phyloP scores from a whole-genome alignment of 257 asterid species.

The Plantago major region DNA sequence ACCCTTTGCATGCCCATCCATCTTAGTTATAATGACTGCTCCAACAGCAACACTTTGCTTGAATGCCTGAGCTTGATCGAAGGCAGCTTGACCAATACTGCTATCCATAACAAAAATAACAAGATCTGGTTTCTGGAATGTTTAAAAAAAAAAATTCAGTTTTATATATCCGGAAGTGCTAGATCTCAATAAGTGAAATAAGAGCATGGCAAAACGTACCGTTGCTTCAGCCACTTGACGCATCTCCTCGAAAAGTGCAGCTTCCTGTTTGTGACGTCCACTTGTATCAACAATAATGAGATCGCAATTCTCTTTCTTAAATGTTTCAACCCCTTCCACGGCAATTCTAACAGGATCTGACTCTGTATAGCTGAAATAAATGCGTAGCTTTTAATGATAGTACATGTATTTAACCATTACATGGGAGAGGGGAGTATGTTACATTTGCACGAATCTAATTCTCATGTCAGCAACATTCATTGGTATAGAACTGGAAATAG shows the following conservation, averaged over 20 bases:
- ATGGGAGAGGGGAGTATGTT: too few species aligned
- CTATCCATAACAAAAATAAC: conserved; percentile 98
- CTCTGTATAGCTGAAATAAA: conserved; percentile 79
- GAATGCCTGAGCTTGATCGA: conserved; percentile 98
- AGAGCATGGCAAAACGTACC: conserved; percentile 30
- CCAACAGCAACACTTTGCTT: conserved; percentile 98
- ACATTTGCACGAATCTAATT: too few species aligned
- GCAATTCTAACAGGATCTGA: conserved; percentile 99
- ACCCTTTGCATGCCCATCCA: conserved; percentile 99
- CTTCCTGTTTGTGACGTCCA: conserved; percentile 99
- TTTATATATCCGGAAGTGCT: too few species aligned
- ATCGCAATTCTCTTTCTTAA: conserved; percentile 86
- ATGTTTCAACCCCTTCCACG: conserved; percentile 90
- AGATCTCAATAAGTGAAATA: background rate
- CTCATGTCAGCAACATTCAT: background rate
- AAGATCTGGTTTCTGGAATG: conserved; percentile 90
- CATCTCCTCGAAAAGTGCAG: conserved; percentile 96
- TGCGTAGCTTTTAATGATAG: background rate
- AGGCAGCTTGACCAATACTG: conserved; percentile 99
- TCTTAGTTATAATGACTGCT: conserved; percentile 93
- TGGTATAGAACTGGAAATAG: background rate
- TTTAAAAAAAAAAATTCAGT: background rate
- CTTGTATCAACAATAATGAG: conserved; percentile 94
- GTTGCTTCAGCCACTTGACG: conserved; percentile 97
- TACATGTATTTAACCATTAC: background rate